Evolutionary conservation across 495 filamentous ascomycete species (phyloP).

Genomic region (Penicillium angulare): DNA sequence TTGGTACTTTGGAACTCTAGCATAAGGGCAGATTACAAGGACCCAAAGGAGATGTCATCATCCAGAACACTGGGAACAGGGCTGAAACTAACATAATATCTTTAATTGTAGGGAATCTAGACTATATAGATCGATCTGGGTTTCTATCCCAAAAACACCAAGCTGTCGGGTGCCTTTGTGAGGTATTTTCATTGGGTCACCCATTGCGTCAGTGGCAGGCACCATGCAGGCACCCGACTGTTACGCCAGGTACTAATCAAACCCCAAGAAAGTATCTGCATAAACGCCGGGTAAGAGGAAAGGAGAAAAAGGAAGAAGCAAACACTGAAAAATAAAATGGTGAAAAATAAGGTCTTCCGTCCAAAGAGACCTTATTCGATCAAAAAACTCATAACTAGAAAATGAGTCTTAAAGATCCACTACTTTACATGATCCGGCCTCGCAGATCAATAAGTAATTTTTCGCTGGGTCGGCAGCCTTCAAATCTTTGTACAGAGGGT

Average conservation of each 20-base stretch:
- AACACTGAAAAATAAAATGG: background rate
- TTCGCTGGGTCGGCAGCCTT: conserved; percentile 38
- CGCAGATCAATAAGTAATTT: conserved; percentile 50
- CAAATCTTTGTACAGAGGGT: conserved; percentile 43
- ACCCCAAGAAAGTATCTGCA: background rate
- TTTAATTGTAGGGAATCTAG: too few species aligned
- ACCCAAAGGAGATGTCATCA: too few species aligned
- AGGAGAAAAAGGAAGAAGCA: background rate
- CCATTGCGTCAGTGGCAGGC: background rate
- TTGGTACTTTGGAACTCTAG: too few species aligned
- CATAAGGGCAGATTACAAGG: too few species aligned
- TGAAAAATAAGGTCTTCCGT: background rate
- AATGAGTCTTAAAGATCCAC: conserved; percentile 25
- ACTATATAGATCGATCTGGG: too few species aligned
- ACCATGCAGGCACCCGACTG: background rate
- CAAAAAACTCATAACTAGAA: background rate
- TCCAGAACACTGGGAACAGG: too few species aligned
- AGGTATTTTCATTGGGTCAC: too few species aligned
- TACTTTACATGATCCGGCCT: conserved; percentile 45
- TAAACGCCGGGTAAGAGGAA: background rate
- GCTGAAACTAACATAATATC: too few species aligned
- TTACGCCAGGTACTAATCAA: background rate
- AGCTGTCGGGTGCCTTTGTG: too few species aligned
- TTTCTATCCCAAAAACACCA: too few species aligned
- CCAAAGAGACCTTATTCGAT: too few species aligned